Conservation (phyloP, 768 basidiomycete species). For the Amanita pallidorosea region DNA sequence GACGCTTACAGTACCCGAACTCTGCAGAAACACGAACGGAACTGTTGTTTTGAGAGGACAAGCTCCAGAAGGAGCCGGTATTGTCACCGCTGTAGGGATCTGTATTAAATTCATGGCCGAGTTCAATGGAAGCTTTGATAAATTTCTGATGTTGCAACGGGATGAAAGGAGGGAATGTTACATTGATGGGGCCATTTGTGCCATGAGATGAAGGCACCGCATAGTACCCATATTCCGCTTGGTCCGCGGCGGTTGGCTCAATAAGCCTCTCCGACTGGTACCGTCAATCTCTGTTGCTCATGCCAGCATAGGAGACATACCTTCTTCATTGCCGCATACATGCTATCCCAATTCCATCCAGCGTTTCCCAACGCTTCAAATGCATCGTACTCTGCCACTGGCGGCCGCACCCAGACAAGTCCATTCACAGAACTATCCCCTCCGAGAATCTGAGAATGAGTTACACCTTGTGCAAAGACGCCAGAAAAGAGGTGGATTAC, state of each 20-base stretch:
- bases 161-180: constrained; percentile 20
- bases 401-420: constrained; percentile 22
- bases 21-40: constrained; percentile 18
- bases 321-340: constrained; percentile 12
- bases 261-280: constrained; percentile 18
- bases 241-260: constrained; percentile 11
- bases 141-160: constrained; percentile 20
- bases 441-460: constrained; percentile 19
- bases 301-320: background rate
- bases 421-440: constrained; percentile 26
- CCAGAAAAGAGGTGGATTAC: constrained; percentile 2
- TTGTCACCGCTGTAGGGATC: constrained; percentile 19
- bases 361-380: constrained; percentile 9
- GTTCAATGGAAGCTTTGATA: constrained; percentile 18
- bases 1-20: constrained; percentile 18
- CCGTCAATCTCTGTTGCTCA: background rate
- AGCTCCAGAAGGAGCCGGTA: constrained; percentile 16
- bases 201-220: constrained; percentile 15
- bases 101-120: constrained; percentile 20
- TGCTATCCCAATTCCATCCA: constrained; percentile 12
- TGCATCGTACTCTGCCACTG: constrained; percentile 10
- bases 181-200: constrained; percentile 15
- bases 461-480: background rate
- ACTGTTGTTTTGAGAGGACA: constrained; percentile 14
- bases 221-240: constrained; percentile 14